Base-by-base conservation (phyloP, 495 filamentous ascomycete genomes). In the Lophiostoma macrostomum region DNA sequence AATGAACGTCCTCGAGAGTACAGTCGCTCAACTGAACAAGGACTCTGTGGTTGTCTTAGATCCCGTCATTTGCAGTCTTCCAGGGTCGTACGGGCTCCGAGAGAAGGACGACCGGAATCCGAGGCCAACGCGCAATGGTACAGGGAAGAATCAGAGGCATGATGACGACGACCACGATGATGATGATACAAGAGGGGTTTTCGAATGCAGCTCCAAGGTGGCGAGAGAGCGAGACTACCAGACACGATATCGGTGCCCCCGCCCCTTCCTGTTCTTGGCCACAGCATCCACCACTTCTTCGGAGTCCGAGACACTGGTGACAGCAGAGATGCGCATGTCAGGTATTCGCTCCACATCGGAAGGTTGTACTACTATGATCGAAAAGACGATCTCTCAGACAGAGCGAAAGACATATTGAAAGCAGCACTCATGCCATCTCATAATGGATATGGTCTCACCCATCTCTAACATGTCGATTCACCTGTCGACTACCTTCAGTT, bases 271-370 rank as follows among this genome's bases (percentile, higher is more conserved):
- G 44, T 48, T 2, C 30, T 48, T 7, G 44, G 44, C 5, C 44
- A 48, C 30, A 48, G 44, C 19, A 48, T 48, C 16, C 18, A 27
- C 29, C 10, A 48, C 16, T 48, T 28, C 29, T 34, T 18, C 14
- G 30, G 44, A 19, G 18, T 48, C 3, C 28, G 44, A 4, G 13
- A 22, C 6, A 16, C 34, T 16, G 30, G 20, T 35, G 44, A 48
- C 16, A 18, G 18, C 8, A 24, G n/a, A 4, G 44, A 10, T 6
- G 44, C 29, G 13, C 18, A 22, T 24, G 20, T 24, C 11, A 30
- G 30, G 8, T 48, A 35, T 20, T 30, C 44, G 10, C 28, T 48
- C 24, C 34, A 48, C 20, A 18, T 48, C 22, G 44, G 44, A 3
- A 48, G 8, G 12, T 3, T 30, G 27, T 13, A 24, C 12, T 19